Evolutionary conservation across 2,329 filamentous ascomycete species (phyloP), one percentile per base, ranked within the genome.

Genomic region (Bisporella sp.): DNA sequence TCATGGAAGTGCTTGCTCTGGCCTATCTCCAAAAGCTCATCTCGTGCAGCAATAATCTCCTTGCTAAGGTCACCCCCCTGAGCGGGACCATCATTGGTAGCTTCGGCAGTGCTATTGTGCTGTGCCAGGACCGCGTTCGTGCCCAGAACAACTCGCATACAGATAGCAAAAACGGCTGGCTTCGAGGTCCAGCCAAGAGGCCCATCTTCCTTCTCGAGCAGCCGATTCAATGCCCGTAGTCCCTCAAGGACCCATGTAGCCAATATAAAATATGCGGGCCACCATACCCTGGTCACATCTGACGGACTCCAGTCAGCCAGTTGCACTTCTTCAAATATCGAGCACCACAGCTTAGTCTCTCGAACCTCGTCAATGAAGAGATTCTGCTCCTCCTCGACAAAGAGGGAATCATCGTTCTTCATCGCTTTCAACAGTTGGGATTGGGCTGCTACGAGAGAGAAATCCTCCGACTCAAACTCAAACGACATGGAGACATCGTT

Each of bases 361-460:
- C 82, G 75, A 5, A 89, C 79, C 58, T 90, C 84, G 65, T 97
- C 92, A 46, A 92, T 73, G 66, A 89, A 97, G n/a, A 96, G 75
- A 64, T 99, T 99, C 65, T 95, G 90, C 65, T 95, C 91, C 68
- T 99, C 93, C 50, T 89, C 77, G 1, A 79, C 84, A 64, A 99
- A 99, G 1, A 99, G 77, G 4, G 83, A 75, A 55, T 82, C 79
- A 62, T 88, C 79, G 58, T 76, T 72, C 49, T 70, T 67, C 60
- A 81, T 65, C 4, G 77, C 75, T 6, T 64, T 55, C 3, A 62
- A 54, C 21, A 84, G 68, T 50, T 75, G 71, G 1, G 58, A 46
- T 29, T 62, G 61, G 0, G 72, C 69, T 0, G 70, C 46, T 5
- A 57, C 41, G 62, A 64, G 64, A 2, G 21, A 35, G 11, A 37